Conservation (phyloP, 1,284 basidiomycete genomes). For the Cutaneotrichosporon cavernicola region DNA sequence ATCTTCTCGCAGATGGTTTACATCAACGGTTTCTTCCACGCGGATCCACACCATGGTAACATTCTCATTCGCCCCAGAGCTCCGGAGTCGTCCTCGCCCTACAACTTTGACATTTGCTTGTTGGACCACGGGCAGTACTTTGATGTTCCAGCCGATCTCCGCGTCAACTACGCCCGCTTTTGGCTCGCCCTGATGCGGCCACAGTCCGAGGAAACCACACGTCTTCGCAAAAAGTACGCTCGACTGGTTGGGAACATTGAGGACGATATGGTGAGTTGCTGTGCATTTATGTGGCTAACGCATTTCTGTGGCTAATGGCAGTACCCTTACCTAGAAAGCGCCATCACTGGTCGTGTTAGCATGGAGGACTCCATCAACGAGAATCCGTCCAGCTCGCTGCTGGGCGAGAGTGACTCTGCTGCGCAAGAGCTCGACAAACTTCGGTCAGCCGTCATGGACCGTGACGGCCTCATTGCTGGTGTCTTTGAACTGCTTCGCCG, state of each 20-base stretch:
- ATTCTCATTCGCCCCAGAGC: constrained; percentile 79
- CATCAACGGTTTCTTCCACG: constrained; percentile 67
- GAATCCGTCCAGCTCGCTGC: constrained; percentile 64
- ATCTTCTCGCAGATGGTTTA: constrained; percentile 93
- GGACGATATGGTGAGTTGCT: constrained; percentile 67
- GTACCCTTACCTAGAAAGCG: constrained; percentile 71
- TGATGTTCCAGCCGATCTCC: constrained; percentile 72
- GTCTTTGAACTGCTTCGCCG: constrained; percentile 80
- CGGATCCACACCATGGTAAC: constrained; percentile 65
- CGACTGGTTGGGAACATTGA: constrained; percentile 84
- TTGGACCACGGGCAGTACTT: constrained; percentile 87
- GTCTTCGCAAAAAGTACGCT: constrained; percentile 77
- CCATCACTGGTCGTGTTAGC: constrained; percentile 66
- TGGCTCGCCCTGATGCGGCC: constrained; percentile 83
- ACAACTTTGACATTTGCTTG: constrained; percentile 91
- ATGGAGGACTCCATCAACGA: constrained; percentile 35
- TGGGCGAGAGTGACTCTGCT: constrained; percentile 66
- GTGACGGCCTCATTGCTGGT: constrained; percentile 75
- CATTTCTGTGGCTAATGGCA: constrained; percentile 13
- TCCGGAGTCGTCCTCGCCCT: constrained; percentile 66
- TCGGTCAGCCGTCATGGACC: constrained; percentile 65
- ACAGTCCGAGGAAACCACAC: constrained; percentile 63
- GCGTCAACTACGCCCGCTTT: constrained; percentile 62
- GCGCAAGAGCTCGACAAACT: constrained; percentile 69
- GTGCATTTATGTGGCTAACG: too few species aligned